Percentiles rank a stretch among this genome's conserved stretches.
phyloP scores from a whole-genome alignment of 1,284 basidiomycete species.

The Pascua guehoae region DNA sequence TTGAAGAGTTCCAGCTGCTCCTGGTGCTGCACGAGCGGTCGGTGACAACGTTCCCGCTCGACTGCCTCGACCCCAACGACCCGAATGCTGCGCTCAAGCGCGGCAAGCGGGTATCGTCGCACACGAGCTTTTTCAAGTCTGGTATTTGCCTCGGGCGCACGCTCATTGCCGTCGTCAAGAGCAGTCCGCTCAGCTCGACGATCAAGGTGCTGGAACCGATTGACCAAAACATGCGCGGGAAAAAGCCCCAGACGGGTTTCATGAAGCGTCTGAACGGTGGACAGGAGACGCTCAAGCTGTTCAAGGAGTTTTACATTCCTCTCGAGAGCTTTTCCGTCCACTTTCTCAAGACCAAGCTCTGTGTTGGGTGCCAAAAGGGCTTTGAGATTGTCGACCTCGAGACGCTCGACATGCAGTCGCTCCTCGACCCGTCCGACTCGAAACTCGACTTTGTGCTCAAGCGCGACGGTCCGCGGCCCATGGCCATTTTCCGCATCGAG shows the following conservation, averaged over 20 bases:
- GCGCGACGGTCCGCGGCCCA: conserved; percentile 81
- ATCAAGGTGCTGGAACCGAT: conserved; percentile 98
- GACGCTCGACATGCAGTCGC: conserved; percentile 91
- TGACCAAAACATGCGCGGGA: conserved; percentile 76
- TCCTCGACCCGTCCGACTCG: conserved; percentile 88
- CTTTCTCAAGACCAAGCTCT: conserved; percentile 96
- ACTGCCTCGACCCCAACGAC: conserved; percentile 85
- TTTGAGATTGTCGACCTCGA: conserved; percentile 99
- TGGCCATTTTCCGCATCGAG: conserved; percentile 95
- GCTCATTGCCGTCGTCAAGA: conserved; percentile 97
- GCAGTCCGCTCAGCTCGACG: conserved; percentile 87
- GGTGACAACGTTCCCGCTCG: conserved; percentile 94
- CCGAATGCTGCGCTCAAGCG: conserved; percentile 87
- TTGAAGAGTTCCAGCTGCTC: conserved; percentile 93
- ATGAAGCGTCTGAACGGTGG: conserved; percentile 82
- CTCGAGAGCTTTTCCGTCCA: conserved; percentile 95
- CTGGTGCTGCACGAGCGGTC: conserved; percentile 95
- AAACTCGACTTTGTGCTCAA: conserved; percentile 92
- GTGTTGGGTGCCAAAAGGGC: conserved; percentile 96
- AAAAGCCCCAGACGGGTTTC: conserved; percentile 79
- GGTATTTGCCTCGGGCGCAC: conserved; percentile 88
- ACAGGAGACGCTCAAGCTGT: conserved; percentile 89
- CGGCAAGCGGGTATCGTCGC: conserved; percentile 90
- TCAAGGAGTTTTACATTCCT: conserved; percentile 99
- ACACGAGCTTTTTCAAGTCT: conserved; percentile 97